These are phyloP conservation scores for Ilex aquifolium DNA, from an alignment of 257 asterid genomes.

Conservation along the genomic window DNA sequence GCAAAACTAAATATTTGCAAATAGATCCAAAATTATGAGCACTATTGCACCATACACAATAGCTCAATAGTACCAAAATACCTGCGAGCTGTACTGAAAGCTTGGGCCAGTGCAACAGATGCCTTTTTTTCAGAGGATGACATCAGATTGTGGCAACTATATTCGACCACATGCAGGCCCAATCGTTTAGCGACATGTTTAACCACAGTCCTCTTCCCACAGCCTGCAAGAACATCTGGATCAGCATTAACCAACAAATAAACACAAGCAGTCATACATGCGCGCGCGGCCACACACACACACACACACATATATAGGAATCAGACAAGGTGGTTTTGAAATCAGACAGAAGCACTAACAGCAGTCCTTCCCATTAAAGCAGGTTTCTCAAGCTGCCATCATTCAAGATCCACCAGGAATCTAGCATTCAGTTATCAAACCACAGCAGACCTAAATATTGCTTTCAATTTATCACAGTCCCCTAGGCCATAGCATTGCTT, in stretches of 20 bases:
- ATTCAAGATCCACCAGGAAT: too few species aligned
- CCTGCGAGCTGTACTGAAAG: constrained; percentile 78
- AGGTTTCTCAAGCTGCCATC: too few species aligned
- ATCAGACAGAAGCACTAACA: too few species aligned
- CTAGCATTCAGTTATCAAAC: too few species aligned
- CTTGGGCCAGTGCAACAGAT: constrained; percentile 80
- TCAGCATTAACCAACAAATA: constrained; percentile 14
- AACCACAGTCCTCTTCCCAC: constrained; percentile 84
- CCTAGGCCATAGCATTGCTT: too few species aligned
- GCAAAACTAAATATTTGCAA: neutral
- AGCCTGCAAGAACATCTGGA: constrained; percentile 47
- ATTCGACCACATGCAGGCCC: constrained; percentile 94
- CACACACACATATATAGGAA: neutral
- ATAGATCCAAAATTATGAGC: neutral
- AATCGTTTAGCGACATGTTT: constrained; percentile 72
- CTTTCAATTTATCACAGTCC: too few species aligned
- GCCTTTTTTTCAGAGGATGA: constrained; percentile 77
- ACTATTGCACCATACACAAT: constrained; percentile 10
- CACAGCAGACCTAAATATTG: too few species aligned
- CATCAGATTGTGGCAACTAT: constrained; percentile 71
- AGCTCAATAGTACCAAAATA: constrained; percentile 28
- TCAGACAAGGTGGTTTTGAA: constrained; percentile 3
- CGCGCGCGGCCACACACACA: neutral
- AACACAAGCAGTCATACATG: neutral
- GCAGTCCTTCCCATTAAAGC: too few species aligned